Evolutionary conservation across 768 basidiomycete species (phyloP).

Genomic region (Sporobolomyces pararoseus): DNA sequence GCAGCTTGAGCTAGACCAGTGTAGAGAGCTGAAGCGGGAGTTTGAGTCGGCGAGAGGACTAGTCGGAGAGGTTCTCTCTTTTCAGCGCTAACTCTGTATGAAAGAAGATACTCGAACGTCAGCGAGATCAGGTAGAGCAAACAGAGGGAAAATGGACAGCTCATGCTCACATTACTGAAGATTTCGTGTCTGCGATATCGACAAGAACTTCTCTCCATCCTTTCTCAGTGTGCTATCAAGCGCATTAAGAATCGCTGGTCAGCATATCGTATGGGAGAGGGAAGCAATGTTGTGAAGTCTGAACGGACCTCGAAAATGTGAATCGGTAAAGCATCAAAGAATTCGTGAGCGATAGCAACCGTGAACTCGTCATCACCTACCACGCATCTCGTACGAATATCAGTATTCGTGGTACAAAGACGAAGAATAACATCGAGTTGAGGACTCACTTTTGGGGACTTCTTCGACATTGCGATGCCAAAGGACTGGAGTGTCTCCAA

Average conservation of each 20-base stretch:
- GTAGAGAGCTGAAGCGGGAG: constrained; percentile 55
- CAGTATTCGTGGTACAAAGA: not conserved
- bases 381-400: not conserved
- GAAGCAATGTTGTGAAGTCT: not conserved
- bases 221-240: constrained; percentile 62
- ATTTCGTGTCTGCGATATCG: constrained; percentile 47
- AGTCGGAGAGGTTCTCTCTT: constrained; percentile 56
- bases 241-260: too few species aligned
- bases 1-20: constrained; percentile 36
- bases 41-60: constrained; percentile 64
- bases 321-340: constrained; percentile 93
- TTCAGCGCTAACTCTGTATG: constrained; percentile 9
- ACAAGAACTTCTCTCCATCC: constrained; percentile 87
- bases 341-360: constrained; percentile 89
- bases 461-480: constrained; percentile 77
- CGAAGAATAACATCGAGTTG: not conserved
- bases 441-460: constrained; percentile 53
- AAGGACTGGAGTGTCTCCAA: constrained; percentile 49
- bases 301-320: constrained; percentile 73
- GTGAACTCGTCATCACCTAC: constrained; percentile 58
- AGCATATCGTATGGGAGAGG: too few species aligned
- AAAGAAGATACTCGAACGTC: not conserved
- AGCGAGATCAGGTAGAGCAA: not conserved
- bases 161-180: constrained; percentile 19
- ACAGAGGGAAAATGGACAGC: not conserved